phyloP scores from a whole-genome alignment of 345 rosid genomes.

The Gossypium raimondii region DNA sequence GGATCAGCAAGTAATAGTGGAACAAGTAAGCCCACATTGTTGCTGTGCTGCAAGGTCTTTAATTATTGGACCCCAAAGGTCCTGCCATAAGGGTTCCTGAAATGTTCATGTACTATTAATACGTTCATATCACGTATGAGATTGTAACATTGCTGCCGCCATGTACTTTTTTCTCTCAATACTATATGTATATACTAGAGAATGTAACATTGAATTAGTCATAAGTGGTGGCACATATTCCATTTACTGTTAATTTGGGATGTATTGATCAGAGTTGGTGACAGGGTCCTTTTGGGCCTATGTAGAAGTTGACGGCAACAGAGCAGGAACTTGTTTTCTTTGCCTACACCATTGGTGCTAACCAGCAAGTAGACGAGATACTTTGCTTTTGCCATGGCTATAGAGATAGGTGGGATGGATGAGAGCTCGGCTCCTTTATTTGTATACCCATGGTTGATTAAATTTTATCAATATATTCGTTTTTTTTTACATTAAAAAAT shows the following conservation, averaged over 20 bases:
- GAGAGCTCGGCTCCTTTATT: neutral
- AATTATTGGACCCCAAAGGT: slow-evolving; percentile 12
- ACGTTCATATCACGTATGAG: neutral
- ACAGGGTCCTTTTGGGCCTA: neutral
- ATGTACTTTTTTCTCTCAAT: slow-evolving; percentile 15
- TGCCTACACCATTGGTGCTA: neutral
- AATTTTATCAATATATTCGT: neutral
- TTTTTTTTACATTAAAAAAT: no score
- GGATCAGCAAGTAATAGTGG: slow-evolving; percentile 60
- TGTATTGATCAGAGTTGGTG: neutral
- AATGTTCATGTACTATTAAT: slow-evolving; percentile 17
- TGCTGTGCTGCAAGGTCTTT: slow-evolving; percentile 12
- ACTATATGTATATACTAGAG: slow-evolving; percentile 32
- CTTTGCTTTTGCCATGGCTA: neutral
- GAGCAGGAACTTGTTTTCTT: neutral
- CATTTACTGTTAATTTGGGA: slow-evolving; percentile 17
- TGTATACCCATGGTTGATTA: neutral
- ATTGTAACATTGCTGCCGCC: slow-evolving; percentile 26
- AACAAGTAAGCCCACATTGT: neutral
- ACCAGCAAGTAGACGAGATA: neutral
- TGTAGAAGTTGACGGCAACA: neutral
- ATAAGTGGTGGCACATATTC: slow-evolving; percentile 30
- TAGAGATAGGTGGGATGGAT: neutral
- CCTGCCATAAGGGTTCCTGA: slow-evolving; percentile 14
- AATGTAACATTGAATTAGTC: slow-evolving; percentile 35